These are phyloP conservation scores for Trebouxiophyceae sp. DNA, from an alignment of 163 green algal genomes.

Conservation along the genomic window DNA sequence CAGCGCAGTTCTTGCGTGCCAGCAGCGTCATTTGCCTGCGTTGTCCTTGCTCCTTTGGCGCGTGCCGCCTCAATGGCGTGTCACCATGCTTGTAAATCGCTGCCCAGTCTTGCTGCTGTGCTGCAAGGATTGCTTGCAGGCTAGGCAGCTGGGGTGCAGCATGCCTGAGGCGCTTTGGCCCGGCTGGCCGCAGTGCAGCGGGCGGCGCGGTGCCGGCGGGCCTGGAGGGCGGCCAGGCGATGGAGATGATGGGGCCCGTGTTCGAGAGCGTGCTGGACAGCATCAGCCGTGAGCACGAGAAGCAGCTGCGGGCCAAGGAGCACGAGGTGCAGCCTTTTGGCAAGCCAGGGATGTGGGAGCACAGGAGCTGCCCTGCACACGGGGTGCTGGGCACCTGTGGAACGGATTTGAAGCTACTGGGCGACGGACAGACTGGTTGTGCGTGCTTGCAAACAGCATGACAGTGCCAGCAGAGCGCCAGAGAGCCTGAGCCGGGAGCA, in stretches of 20 bases:
- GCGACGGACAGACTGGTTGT: neutral
- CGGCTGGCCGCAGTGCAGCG: no score
- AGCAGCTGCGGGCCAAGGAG: conserved; percentile 70
- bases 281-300: conserved; percentile 77
- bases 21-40: no score
- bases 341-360: neutral
- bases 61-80: no score
- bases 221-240: conserved; percentile 34
- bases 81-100: no score
- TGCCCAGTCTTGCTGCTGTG: no score
- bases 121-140: no score
- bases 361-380: neutral
- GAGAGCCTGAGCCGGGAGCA: neutral
- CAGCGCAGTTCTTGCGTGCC: no score
- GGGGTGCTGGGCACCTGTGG: neutral
- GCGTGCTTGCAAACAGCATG: neutral
- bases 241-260: conserved; percentile 67
- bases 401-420: neutral
- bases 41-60: no score
- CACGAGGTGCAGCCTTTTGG: conserved; percentile 52
- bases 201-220: no score
- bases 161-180: no score
- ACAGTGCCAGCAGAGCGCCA: neutral
- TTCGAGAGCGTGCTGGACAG: conserved; percentile 65
- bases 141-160: no score